phyloP scores from a whole-genome alignment of 1,284 basidiomycete genomes.

The Naganishia liquefaciens region DNA sequence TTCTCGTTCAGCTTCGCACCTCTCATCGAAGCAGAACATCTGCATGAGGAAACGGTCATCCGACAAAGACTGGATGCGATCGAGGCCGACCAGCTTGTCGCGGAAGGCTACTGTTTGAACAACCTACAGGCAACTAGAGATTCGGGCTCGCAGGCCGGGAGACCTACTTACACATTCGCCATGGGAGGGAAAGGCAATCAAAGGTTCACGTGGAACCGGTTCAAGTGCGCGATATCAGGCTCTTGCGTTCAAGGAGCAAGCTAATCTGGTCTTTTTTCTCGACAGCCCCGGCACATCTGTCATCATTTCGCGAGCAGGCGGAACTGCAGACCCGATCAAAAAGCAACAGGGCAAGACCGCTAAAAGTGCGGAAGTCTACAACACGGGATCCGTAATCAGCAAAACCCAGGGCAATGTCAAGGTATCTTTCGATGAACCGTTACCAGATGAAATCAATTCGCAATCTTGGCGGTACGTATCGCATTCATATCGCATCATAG shows the following conservation, averaged over 20 bases:
- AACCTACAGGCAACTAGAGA: slow-evolving; percentile 67
- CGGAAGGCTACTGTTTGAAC: slow-evolving; percentile 70
- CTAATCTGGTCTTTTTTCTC: slow-evolving; percentile 36
- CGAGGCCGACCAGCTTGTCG: slow-evolving; percentile 61
- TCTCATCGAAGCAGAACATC: slow-evolving; percentile 66
- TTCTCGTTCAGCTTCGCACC: slow-evolving; percentile 62
- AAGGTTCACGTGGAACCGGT: slow-evolving; percentile 62
- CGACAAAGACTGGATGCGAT: slow-evolving; percentile 66
- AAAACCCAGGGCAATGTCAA: slow-evolving; percentile 57
- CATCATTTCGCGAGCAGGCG: slow-evolving; percentile 65
- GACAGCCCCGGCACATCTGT: slow-evolving; percentile 66
- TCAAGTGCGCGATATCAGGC: slow-evolving; percentile 59
- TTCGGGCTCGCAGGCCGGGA: slow-evolving; percentile 62
- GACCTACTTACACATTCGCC: slow-evolving; percentile 64
- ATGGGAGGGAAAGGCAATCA: slow-evolving; percentile 59
- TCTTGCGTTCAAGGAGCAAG: slow-evolving; percentile 11
- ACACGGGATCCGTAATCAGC: slow-evolving; percentile 56
- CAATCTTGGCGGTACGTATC: slow-evolving; percentile 61
- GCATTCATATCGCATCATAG: neutral
- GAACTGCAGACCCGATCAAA: slow-evolving; percentile 45
- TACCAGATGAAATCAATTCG: slow-evolving; percentile 54
- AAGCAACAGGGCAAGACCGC: slow-evolving; percentile 24
- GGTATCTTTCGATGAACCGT: slow-evolving; percentile 61
- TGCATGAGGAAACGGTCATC: slow-evolving; percentile 61
- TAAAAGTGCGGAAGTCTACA: neutral